These are phyloP conservation scores for Phytophthora podocarpi DNA, from an alignment of 352 stramenopile genomes.

Conservation along the genomic window DNA sequence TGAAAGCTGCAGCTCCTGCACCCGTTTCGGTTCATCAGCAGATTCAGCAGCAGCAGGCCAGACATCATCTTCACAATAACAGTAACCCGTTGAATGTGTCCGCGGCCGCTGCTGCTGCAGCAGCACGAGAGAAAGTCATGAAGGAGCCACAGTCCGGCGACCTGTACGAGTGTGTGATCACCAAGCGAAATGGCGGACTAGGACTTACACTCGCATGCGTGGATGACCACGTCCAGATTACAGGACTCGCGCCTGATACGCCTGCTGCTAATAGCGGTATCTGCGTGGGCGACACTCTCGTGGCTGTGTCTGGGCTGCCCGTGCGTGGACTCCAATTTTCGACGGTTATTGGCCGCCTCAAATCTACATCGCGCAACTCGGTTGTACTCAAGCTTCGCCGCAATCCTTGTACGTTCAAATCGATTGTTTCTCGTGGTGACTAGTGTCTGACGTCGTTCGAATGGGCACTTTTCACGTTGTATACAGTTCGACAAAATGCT, in stretches of 20 bases:
- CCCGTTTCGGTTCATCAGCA: conserved; percentile 25
- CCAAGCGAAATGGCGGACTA: conserved; percentile 76
- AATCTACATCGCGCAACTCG: conserved; percentile 80
- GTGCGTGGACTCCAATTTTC: conserved; percentile 84
- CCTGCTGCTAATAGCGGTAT: conserved; percentile 75
- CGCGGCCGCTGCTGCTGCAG: conserved; percentile 34
- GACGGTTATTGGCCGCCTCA: conserved; percentile 80
- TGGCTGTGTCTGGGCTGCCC: conserved; percentile 71
- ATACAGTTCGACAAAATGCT: conserved; percentile 68
- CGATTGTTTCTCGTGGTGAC: not conserved
- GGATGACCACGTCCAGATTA: conserved; percentile 88
- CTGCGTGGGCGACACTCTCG: conserved; percentile 78
- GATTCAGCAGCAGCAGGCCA: conserved; percentile 29
- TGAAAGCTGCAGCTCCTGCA: conserved; percentile 14
- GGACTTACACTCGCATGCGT: conserved; percentile 80
- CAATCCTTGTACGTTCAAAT: conserved; percentile 74
- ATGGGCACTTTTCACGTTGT: conserved; percentile 9
- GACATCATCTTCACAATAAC: conserved; percentile 35
- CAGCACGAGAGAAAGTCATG: conserved; percentile 79
- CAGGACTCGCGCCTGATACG: conserved; percentile 69
- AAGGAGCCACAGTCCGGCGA: conserved; percentile 82
- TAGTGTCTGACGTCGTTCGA: conserved; percentile 12
- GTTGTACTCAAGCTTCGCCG: conserved; percentile 80
- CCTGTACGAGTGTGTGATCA: conserved; percentile 88
- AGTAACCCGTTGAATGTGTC: conserved; percentile 28